Evolutionary conservation across 2,329 filamentous ascomycete genomes (phyloP).

Genomic region (Graphilbum ipis-grandicollis): DNA sequence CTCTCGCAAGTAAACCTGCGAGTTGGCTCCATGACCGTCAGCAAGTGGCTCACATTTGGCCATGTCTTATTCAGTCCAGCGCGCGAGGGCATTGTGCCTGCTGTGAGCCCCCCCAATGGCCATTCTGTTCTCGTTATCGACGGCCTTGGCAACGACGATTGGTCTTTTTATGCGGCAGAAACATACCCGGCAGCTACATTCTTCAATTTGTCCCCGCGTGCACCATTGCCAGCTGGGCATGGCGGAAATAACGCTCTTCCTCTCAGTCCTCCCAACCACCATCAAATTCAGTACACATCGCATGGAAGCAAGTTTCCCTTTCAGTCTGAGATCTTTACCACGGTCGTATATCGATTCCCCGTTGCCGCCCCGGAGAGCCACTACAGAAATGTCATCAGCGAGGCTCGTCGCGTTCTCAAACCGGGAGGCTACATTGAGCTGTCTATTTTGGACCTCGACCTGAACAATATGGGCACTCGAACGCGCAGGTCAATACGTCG

Average conservation of each 20-base stretch:
- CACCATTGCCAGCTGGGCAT: conserved; percentile 28
- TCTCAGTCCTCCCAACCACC: conserved; percentile 49
- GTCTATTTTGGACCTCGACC: conserved; percentile 59
- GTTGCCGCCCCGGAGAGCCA: conserved; percentile 48
- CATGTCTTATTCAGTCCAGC: conserved; percentile 70
- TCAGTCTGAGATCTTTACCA: conserved; percentile 55
- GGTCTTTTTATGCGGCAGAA: conserved; percentile 73
- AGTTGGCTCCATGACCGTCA: conserved; percentile 67
- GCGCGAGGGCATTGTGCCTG: conserved; percentile 47
- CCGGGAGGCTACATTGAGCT: conserved; percentile 68
- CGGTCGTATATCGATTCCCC: conserved; percentile 64
- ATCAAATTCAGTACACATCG: conserved; percentile 52
- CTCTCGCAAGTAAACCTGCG: conserved; percentile 58
- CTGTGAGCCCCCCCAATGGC: conserved; percentile 31
- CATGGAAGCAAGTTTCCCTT: conserved; percentile 56
- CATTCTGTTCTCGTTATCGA: conserved; percentile 61
- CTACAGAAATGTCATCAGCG: conserved; percentile 54
- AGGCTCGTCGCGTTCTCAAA: conserved; percentile 61
- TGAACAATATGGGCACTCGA: conserved; percentile 65
- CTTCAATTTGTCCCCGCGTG: conserved; percentile 53
- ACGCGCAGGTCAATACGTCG: conserved; percentile 51
- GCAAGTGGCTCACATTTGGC: conserved; percentile 76
- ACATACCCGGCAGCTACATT: conserved; percentile 60
- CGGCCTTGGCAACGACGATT: conserved; percentile 73
- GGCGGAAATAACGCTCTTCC: conserved; percentile 28